These are phyloP conservation scores for Phaeodactylum tricornutum DNA, from an alignment of 108 stramenopile genomes.

Conservation along the genomic window DNA sequence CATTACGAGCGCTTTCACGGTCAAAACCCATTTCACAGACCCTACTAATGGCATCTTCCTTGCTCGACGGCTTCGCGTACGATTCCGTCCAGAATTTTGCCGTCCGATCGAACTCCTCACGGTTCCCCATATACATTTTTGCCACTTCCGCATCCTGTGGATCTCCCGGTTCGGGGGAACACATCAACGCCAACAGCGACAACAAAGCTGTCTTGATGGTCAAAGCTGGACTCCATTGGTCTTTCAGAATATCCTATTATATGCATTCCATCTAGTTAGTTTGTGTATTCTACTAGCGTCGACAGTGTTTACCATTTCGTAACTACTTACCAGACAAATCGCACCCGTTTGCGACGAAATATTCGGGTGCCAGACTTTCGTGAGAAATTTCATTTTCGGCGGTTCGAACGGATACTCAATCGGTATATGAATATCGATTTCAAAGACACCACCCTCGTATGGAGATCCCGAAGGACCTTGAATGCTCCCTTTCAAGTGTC, in stretches of 20 bases:
- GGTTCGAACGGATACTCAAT: slow-evolving; percentile 87
- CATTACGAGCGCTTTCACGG: slow-evolving; percentile 59
- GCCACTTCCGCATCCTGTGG: slow-evolving; percentile 97
- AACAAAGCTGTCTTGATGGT: slow-evolving; percentile 95
- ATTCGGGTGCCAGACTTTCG: slow-evolving; percentile 98
- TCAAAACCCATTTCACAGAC: slow-evolving; percentile 98
- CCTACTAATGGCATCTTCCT: slow-evolving; percentile 60
- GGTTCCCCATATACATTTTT: slow-evolving; percentile 78
- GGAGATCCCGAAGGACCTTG: slow-evolving; percentile 60
- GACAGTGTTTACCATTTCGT: too few relatives aligned
- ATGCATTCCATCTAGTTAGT: neutral
- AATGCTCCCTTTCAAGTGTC: slow-evolving; percentile 58
- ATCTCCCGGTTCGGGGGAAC: slow-evolving; percentile 85
- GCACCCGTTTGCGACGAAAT: slow-evolving; percentile 92
- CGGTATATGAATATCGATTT: slow-evolving; percentile 75
- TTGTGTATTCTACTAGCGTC: neutral
- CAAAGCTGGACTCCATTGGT: slow-evolving; percentile 95
- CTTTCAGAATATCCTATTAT: slow-evolving; percentile 91
- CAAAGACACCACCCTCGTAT: slow-evolving; percentile 74
- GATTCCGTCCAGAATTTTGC: slow-evolving; percentile 91
- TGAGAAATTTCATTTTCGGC: slow-evolving; percentile 90
- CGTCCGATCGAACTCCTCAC: slow-evolving; percentile 67
- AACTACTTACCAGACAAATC: slow-evolving; percentile 81
- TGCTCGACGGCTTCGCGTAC: slow-evolving; percentile 71
- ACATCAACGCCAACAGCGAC: slow-evolving; percentile 85